Evolutionary conservation across 2,329 filamentous ascomycete genomes (phyloP), one percentile per base, ranked within the genome.

Genomic region (Claviceps maximensis): DNA sequence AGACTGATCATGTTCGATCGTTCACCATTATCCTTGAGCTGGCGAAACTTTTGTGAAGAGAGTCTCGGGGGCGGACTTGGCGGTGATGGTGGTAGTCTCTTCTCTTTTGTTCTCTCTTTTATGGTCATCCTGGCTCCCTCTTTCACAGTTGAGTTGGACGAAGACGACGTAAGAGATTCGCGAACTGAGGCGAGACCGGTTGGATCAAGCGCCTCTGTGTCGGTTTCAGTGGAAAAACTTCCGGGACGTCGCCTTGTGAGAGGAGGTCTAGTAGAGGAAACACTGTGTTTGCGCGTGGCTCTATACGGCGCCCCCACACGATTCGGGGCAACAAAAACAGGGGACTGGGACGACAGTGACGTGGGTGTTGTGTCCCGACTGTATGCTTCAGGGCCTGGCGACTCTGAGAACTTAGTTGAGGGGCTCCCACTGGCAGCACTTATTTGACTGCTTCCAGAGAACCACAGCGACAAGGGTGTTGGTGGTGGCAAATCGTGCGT

Each of bases 331-430:
- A 80, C 67, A 4, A 84, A 66, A 3, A 79, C 77, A 3, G 86
- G 84, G 17, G 85, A 89, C 60, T 85, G 83, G 1, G 86, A 89
- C 8, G 83, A 85, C 57, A 86, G 82, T 10, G 86, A 89, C 4
- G 85, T 89, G 7, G 86, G 86, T 3, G 86, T 89, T 1, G 86
- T 89, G 55, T 86, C 84, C 57, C 86, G 77, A 62, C 86, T 89
- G 66, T 88, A 89, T 5, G 80, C 71, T 2, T 83, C 80, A 12
- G 84, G 80, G 1, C 79, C 78, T 1, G 81, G 81, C 0, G 86
- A 89, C 53, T 82, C 86, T 1, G 84, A 87, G 61, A 86, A 89
- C 56, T 83, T 75, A 1, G 86, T 89, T 4, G 86, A 89, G 40
- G 86, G 84, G 54, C 84, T 89, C 25, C 74, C 80, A 56, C 85